Evolutionary conservation across 345 rosid species (phyloP).

Genomic region (Salix dunnii): DNA sequence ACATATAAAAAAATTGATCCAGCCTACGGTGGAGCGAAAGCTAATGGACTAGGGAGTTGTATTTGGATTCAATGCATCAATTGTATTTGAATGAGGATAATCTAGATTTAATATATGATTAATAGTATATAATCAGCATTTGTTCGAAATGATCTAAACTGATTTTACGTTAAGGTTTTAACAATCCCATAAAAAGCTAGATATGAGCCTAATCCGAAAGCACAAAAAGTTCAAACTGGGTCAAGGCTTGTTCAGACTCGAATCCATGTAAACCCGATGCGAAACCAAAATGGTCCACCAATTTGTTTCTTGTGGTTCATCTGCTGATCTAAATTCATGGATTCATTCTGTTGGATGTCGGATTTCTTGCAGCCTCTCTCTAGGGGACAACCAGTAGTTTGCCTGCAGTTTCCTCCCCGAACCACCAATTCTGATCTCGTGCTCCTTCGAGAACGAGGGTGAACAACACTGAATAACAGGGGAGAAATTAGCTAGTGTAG

Average conservation of each 20-base stretch:
- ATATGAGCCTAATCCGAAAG: background rate
- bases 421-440: background rate
- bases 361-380: too few species aligned
- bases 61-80: too few species aligned
- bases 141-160: background rate
- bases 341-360: background rate
- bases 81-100: too few species aligned
- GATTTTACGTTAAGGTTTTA: background rate
- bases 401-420: background rate
- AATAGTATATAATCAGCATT: too few species aligned
- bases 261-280: background rate
- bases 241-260: background rate
- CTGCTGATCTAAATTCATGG: background rate
- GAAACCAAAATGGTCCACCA: background rate
- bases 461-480: too few species aligned
- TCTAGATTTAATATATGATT: too few species aligned
- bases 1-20: too few species aligned
- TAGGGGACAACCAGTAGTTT: background rate
- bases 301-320: background rate
- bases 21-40: too few species aligned
- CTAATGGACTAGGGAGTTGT: too few species aligned
- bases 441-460: too few species aligned
- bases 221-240: background rate
- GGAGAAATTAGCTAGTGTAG: background rate
- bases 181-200: background rate